Conservation (phyloP, 2,329 filamentous ascomycete species). For the Penicillium sp. region DNA sequence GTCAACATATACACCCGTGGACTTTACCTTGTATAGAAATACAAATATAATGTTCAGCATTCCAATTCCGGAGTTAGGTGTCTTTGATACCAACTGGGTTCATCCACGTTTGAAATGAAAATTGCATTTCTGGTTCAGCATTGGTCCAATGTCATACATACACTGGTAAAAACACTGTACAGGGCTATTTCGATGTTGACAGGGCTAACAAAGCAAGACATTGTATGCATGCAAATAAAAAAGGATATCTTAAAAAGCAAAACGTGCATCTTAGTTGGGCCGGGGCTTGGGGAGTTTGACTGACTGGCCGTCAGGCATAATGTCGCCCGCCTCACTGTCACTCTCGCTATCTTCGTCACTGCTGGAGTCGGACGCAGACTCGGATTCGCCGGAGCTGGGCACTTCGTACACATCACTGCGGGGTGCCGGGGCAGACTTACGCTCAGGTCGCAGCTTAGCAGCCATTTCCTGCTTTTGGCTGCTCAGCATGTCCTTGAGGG, state of each 20-base stretch:
- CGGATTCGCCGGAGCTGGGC: conserved; percentile 1
- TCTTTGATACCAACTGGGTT: neutral
- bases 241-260: conserved; percentile 1
- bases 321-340: conserved; percentile 4
- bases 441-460: neutral
- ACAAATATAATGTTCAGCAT: neutral
- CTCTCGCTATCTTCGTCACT: neutral
- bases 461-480: conserved; percentile 1
- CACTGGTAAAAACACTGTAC: neutral
- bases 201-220: neutral
- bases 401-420: conserved; percentile 1
- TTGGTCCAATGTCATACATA: neutral
- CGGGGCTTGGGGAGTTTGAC: neutral
- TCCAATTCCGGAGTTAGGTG: too few relatives aligned
- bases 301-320: conserved; percentile 2
- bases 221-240: neutral
- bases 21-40: neutral
- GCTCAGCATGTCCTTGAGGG: neutral
- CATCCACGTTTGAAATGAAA: neutral
- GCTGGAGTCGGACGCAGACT: neutral
- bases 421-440: neutral
- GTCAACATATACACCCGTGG: neutral
- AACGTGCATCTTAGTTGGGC: neutral
- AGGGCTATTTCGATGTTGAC: neutral
- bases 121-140: neutral